Base-by-base conservation (phyloP, 164 flowering plant genomes). In the Nymphaea colorata region DNA sequence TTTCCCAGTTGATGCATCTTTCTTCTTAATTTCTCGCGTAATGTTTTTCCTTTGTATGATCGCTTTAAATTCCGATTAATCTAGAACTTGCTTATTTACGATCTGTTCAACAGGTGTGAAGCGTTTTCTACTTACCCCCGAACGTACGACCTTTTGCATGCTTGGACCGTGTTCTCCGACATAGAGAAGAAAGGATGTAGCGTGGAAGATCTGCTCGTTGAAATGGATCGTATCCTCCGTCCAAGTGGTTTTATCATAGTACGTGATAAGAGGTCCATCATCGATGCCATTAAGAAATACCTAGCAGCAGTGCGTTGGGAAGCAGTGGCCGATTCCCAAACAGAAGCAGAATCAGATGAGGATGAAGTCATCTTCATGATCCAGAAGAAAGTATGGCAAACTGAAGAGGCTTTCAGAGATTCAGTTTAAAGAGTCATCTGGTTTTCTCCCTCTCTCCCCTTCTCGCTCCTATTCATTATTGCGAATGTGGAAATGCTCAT, bases 131-230 rank as follows among this genome's bases (percentile, higher is more conserved):
- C 89, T 4, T 89, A 91, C 72, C 97, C 97, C 4, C 70, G 95
- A 45, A 89, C 97, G 0, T 91, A 91, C 18, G 95, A 91, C 75
- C 83, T 91, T 41, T 86, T 91, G 64, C 97, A 91, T 71, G 95
- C 93, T 45, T 85, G 91, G 95, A 82, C 76, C 10, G 78, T 87
- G 43, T 79, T 89, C 70, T 83, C 93, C 2, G 91, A 89, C 72
- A 79, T 87, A 2, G 84, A 82, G 74, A 85, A 70, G 79, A 91
- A 87, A 75, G 88, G 84, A 45, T 91, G 97, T 71, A 80, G 97
- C 71, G 77, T 69, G 0, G 91, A 87, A 74, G 97, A 91, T 79
- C 76, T 89, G 18, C 73, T 89, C 41, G 47, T 89, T 2, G 93
- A 91, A 77, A 87, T 91, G 81, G 95, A 91, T 70, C 81, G 97